Evolutionary conservation across 2,329 filamentous ascomycete genomes (phyloP), one percentile per base, ranked within the genome.

Genomic region (Colletotrichum caudatum): DNA sequence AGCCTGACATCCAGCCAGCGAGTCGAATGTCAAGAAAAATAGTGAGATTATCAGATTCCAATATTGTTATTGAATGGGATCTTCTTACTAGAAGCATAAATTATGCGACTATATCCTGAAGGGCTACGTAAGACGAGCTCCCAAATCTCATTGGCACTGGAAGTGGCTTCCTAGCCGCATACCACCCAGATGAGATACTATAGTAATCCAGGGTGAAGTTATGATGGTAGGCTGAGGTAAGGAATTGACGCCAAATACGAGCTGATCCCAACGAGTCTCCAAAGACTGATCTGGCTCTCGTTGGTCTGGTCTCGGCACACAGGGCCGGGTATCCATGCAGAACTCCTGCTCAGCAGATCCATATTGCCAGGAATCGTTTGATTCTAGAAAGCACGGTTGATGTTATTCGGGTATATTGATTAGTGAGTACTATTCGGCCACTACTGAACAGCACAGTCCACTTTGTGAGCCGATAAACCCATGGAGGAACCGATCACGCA

Each of bases 231-330:
- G n/a, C 1, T 26, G 46, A 62, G 33, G n/a, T 16, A 2, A 39
- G 33, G 5, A 6, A 9, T 5, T 11, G 33, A 62, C 4, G 8
- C 11, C 1, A 2, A 29, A 51, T 8, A 14, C 46, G 2, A 12
- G 14, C 3, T n/a, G n/a, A 11, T 8, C 5, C 4, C 7, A 39
- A 11, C 1, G 4, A 14, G 14, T 26, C 0, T 8, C 18, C 4
- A 18, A 20, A 51, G 44, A 20, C 2, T 29, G 14, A 18, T n/a
- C 44, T 23, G n/a, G 29, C 29, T 29, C 16, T 29, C n/a, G 14
- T n/a, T 14, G 26, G 7, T 35, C 14, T 37, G 5, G 11, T 37
- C 7, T 6, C 5, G 29, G 2, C 41, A 37, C 12, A 50, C n/a
- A 1, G 26, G 12, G 4, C 4, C 26, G 35, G 48, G 23, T 23